Base-by-base conservation (phyloP, 2,329 filamentous ascomycete species). In the Fusarium mangiferae region DNA sequence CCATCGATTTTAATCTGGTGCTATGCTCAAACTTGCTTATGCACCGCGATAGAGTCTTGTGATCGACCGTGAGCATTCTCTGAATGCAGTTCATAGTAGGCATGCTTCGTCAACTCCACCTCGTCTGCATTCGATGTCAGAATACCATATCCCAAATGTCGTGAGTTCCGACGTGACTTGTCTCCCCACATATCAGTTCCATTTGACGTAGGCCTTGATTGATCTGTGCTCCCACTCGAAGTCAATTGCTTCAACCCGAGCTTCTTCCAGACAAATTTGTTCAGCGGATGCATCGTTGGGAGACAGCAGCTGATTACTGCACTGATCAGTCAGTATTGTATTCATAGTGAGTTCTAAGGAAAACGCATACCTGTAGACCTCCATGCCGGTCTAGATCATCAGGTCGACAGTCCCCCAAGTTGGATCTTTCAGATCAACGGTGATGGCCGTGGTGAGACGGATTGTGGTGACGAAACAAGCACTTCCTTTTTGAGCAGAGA, bases 271-370 rank as follows among this genome's bases (percentile, higher is more conserved):
- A 48, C 11, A 5, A 64, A 45, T 12, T 54, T 68, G 33, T 59
- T 10, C 2, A 68, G 3, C 0, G 65, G 61, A 1, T 33, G 24
- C 26, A 68, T 4, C 0, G 61, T 68, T 4, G 52, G 61, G 3
- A 68, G 65, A 9, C 52, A 66, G 5, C 52, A 68, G 1, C 61
- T 59, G 1, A 66, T 66, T 4, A 66, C 65, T 4, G 65, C 61
- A 28, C 61, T 64, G 4, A 20, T 3, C n/a, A 5, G 7, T 51
- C 30, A 35, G n/a, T 9, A 51, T 11, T 10, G 3, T 8, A 3
- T 7, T 1, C 17, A 39, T 4, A 44, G 22, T 7, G 1, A 7
- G 2, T 3, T 5, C 0, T 7, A 7, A 3, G 4, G 3, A 17
- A 1, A 4, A 7, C 3, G 8, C 11, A 2, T 51, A 60, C 62